Evolutionary conservation across 2,329 filamentous ascomycete species (phyloP), one percentile per base, ranked within the genome.

Genomic region (Fusarium cyanostomum): DNA sequence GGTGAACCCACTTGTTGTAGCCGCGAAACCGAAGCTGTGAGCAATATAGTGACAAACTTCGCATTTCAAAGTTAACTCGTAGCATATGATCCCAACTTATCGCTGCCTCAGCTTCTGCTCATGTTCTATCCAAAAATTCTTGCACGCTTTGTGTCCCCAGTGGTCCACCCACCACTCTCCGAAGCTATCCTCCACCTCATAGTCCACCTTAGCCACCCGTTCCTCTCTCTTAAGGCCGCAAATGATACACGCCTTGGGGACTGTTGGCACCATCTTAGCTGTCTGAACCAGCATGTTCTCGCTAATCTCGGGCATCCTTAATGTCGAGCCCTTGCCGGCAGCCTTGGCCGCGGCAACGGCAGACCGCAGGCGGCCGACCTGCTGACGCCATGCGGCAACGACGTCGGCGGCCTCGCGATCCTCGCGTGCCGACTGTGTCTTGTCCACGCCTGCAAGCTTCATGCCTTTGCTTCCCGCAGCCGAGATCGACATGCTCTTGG

Each of bases 81-180:
- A 31, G 16, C 21, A 33, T 49, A 9, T 16, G 8, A 5, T 42
- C 8, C 24, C 35, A 31, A 50, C 30, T 74, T 68, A 95, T 70
- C 90, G 84, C 69, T 91, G 89, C 63, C 87, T 85, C 65, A 97
- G 79, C 56, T 82, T 82, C 50, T 82, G 82, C 74, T 91, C 91
- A 74, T 96, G 89, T 68, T 89, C 82, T 57, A 89, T 79, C 94
- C 94, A 98, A 72, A 97, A 97, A 62, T 90, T 89, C 73, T 86
- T 86, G 77, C 94, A 98, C 16, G 86, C 85, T 61, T 86, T 81
- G 76, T 94, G 91, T 0, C 90, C 92, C 90, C 92, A 94, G 74
- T 94, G 89, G 41, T 97, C 93, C 37, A 90, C 82, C 94, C 94
- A 98, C 92, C 93, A 98, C 79, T 98, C 94, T 11, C 92, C 93